A percentile compares a stretch with the other conserved stretches of the same genome.
Conservation (phyloP, 2,329 filamentous ascomycete species). For the Pseudogymnoascus sp. region DNA sequence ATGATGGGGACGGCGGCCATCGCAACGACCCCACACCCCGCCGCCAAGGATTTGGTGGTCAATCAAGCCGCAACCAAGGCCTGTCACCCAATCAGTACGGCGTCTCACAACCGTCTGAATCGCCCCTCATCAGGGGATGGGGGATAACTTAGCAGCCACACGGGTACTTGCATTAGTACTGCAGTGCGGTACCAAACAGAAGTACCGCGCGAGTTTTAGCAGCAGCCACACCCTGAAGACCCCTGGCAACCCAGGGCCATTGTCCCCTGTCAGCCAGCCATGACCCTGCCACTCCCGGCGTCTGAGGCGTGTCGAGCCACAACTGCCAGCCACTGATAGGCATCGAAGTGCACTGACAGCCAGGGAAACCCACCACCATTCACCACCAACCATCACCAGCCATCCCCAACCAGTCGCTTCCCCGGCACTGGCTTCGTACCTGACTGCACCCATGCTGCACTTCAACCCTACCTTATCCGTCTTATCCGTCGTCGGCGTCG, state of each 20-base stretch:
- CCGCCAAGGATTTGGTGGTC: not conserved
- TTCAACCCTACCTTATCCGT: not conserved
- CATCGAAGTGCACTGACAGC: not conserved
- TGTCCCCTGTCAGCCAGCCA: not conserved
- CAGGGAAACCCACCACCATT: not conserved
- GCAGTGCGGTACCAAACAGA: not conserved
- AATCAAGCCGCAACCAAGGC: not conserved
- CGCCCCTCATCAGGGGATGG: not conserved
- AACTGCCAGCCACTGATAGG: not conserved
- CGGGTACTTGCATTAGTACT: not conserved
- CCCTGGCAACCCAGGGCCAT: not conserved
- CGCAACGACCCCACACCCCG: not conserved
- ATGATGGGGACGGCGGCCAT: not conserved
- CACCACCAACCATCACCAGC: not conserved
- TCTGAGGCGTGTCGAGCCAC: not conserved
- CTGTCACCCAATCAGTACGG: constrained; percentile 6
- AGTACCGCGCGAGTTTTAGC: not conserved
- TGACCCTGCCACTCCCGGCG: not conserved
- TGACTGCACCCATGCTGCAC: not conserved
- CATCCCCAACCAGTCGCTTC: not conserved
- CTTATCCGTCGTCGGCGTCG: not conserved
- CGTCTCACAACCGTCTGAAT: constrained; percentile 5
- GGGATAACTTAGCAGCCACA: not conserved
- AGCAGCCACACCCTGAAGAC: not conserved
- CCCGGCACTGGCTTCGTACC: not conserved